These are phyloP conservation scores for Mycena vulgaris DNA, from an alignment of 768 basidiomycete genomes.

Conservation along the genomic window DNA sequence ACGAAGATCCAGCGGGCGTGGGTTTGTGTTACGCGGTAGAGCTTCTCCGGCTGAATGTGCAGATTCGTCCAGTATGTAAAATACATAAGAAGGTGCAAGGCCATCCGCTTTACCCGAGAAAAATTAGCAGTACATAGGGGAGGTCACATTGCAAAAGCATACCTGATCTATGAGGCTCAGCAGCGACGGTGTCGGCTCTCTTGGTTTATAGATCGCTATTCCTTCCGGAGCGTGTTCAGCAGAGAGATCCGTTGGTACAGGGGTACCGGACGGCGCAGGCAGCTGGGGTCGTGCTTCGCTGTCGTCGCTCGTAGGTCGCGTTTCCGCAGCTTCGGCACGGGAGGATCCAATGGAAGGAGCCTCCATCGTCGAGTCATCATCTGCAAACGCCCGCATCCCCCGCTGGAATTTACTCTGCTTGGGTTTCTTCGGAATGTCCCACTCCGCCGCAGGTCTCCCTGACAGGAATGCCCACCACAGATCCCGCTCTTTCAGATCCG, in stretches of 20 bases:
- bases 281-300: constrained; percentile 34
- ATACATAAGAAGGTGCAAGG: constrained; percentile 86
- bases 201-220: constrained; percentile 49
- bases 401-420: constrained; percentile 46
- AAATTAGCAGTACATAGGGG: constrained; percentile 34
- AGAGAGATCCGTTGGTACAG: constrained; percentile 42
- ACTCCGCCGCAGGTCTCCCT: constrained; percentile 77
- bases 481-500: constrained; percentile 81
- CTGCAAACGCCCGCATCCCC: constrained; percentile 57
- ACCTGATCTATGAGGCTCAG: constrained; percentile 80
- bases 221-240: constrained; percentile 16
- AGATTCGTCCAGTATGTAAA: constrained; percentile 86
- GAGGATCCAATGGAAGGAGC: constrained; percentile 15
- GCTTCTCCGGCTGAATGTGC: constrained; percentile 61
- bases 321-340: constrained; percentile 13
- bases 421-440: constrained; percentile 69
- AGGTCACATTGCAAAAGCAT: constrained; percentile 42
- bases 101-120: constrained; percentile 64
- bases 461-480: constrained; percentile 86
- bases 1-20: constrained; percentile 88
- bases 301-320: constrained; percentile 19
- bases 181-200: constrained; percentile 73
- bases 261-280: constrained; percentile 59
- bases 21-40: constrained; percentile 62
- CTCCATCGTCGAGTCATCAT: constrained; percentile 42